A percentile compares a stretch with the other conserved stretches of the same genome.
phyloP scores from a whole-genome alignment of 1,284 basidiomycete species.

The Irpex sp. region DNA sequence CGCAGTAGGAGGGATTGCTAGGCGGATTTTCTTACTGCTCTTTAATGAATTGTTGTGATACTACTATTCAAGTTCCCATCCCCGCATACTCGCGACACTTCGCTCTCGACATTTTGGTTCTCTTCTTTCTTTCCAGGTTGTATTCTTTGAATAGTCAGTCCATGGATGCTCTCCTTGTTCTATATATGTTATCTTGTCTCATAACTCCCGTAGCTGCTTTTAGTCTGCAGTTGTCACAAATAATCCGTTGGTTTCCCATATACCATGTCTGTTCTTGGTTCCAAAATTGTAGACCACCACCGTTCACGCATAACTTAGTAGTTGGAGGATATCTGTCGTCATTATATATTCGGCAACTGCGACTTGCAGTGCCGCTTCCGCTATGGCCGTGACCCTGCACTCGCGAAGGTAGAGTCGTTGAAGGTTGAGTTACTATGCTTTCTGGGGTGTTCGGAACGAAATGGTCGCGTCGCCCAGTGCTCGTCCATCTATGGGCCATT shows the following conservation, averaged over 20 bases:
- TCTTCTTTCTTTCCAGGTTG: constrained; percentile 1
- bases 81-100: not conserved
- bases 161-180: constrained; percentile 5
- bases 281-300: not conserved
- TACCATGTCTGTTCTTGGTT: not conserved
- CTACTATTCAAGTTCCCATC: constrained; percentile 3
- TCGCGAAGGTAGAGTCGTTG: too few relatives aligned
- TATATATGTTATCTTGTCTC: constrained; percentile 5
- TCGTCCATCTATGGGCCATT: too few relatives aligned
- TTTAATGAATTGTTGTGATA: constrained; percentile 9
- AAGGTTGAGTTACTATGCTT: not conserved
- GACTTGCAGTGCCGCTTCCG: constrained; percentile 9
- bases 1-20: constrained; percentile 15
- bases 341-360: constrained; percentile 7
- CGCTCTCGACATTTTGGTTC: not conserved
- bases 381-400: not conserved
- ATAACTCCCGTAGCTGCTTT: constrained; percentile 1
- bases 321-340: not conserved
- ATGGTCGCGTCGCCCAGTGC: too few relatives aligned
- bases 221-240: not conserved
- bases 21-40: constrained; percentile 1
- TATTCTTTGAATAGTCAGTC: constrained; percentile 8
- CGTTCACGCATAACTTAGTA: not conserved
- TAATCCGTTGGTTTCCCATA: not conserved
- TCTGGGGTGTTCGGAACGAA: too few relatives aligned